phyloP scores from a whole-genome alignment of 2,329 filamentous ascomycete species.

The Sclerotinia minor region DNA sequence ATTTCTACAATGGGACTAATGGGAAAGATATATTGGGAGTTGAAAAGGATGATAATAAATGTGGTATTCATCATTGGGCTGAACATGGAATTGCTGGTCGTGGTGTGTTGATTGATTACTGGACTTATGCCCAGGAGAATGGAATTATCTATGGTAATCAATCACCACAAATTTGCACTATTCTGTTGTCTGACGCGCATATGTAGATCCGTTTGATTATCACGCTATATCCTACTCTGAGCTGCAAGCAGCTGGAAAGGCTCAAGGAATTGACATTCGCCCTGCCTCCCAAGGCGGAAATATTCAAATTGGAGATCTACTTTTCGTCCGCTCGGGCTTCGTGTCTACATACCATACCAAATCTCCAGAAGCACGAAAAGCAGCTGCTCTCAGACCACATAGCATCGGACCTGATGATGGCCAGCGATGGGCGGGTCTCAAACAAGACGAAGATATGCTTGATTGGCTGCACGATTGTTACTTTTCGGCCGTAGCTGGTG shows the following conservation, averaged over 20 bases:
- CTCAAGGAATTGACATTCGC: conserved; percentile 40
- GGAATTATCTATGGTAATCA: conserved; percentile 42
- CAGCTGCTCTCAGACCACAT: conserved; percentile 45
- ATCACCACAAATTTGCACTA: not conserved
- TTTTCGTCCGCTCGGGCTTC: conserved; percentile 53
- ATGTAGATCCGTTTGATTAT: conserved; percentile 38
- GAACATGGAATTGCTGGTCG: conserved; percentile 40
- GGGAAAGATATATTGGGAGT: conserved; percentile 36
- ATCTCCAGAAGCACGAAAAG: conserved; percentile 42
- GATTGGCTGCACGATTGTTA: conserved; percentile 46
- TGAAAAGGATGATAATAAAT: conserved; percentile 35
- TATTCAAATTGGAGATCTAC: conserved; percentile 53
- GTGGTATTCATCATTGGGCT: conserved; percentile 41
- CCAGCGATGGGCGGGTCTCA: conserved; percentile 49
- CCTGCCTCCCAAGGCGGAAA: conserved; percentile 48
- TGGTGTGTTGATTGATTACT: conserved; percentile 42
- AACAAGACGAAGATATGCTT: conserved; percentile 49
- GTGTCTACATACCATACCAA: conserved; percentile 44
- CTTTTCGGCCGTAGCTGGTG: conserved; percentile 48
- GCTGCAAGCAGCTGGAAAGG: conserved; percentile 36
- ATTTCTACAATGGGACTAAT: conserved; percentile 39
- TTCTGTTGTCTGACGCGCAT: not conserved
- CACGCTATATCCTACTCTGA: conserved; percentile 36
- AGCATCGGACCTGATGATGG: conserved; percentile 42
- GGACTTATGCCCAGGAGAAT: conserved; percentile 46